phyloP scores from a whole-genome alignment of 768 basidiomycete genomes.

The Boletus vinaceobasis region DNA sequence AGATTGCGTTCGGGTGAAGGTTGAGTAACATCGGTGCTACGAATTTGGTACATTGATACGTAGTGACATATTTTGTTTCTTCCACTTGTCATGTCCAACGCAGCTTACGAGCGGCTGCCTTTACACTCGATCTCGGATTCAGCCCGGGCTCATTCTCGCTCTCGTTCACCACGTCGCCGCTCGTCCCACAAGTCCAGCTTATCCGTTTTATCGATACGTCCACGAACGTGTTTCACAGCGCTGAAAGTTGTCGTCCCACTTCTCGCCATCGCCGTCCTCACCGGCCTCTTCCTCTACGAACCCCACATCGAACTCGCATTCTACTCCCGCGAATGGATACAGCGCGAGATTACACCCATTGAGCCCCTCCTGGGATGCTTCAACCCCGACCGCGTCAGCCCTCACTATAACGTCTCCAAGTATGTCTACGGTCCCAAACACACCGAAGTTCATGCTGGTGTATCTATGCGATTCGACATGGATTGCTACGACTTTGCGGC shows the following conservation, averaged over 20 bases:
- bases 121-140: slow-evolving; percentile 42
- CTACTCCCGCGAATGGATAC: slow-evolving; percentile 74
- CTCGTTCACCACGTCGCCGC: slow-evolving; percentile 25
- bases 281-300: slow-evolving; percentile 64
- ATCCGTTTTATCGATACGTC: slow-evolving; percentile 27
- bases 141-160: slow-evolving; percentile 19
- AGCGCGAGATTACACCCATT: slow-evolving; percentile 63
- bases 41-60: background rate
- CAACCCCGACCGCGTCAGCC: slow-evolving; percentile 53
- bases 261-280: slow-evolving; percentile 36
- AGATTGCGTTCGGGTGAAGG: too few relatives aligned
- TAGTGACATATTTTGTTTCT: background rate
- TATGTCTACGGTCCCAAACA: slow-evolving; percentile 60
- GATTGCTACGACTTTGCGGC: slow-evolving; percentile 94
- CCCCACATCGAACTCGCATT: slow-evolving; percentile 83
- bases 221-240: slow-evolving; percentile 36
- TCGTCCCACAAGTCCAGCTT: slow-evolving; percentile 26
- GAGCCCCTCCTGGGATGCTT: slow-evolving; percentile 74
- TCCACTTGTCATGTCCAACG: slow-evolving; percentile 33
- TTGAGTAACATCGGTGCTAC: too few relatives aligned
- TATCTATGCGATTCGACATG: slow-evolving; percentile 72
- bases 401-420: slow-evolving; percentile 64
- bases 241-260: slow-evolving; percentile 46
- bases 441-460: slow-evolving; percentile 77
- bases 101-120: slow-evolving; percentile 48